Percentiles rank a stretch among this genome's conserved stretches.
Conservation (phyloP, 805 yeast genomes). For the Candida endomychidarum region DNA sequence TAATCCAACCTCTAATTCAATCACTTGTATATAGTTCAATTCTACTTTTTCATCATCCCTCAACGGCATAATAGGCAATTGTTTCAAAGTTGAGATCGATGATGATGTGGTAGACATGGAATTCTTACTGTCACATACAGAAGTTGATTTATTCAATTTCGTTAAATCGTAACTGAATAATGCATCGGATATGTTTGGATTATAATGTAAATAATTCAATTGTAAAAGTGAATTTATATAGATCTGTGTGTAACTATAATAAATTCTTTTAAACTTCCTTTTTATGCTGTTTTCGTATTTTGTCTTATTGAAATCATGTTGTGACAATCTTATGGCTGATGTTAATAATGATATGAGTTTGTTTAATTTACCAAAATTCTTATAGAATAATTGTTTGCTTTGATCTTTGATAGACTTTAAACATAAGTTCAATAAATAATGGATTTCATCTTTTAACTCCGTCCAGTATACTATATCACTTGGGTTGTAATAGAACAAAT, state of each 20-base stretch:
- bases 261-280: constrained; percentile 50
- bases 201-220: constrained; percentile 42
- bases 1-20: constrained; percentile 38
- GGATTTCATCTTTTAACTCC: constrained; percentile 48
- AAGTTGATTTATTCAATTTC: constrained; percentile 23
- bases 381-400: constrained; percentile 51
- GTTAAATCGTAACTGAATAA: constrained; percentile 32
- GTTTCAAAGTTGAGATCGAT: constrained; percentile 21
- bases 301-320: constrained; percentile 48
- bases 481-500: constrained; percentile 57
- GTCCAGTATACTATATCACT: constrained; percentile 64
- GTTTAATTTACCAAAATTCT: constrained; percentile 54
- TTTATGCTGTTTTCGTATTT: constrained; percentile 49
- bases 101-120: constrained; percentile 17
- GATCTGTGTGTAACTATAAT: constrained; percentile 58
- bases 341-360: constrained; percentile 54
- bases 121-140: constrained; percentile 10
- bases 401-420: constrained; percentile 51
- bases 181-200: constrained; percentile 14
- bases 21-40: constrained; percentile 26
- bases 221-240: constrained; percentile 66
- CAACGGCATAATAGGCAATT: constrained; percentile 13
- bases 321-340: constrained; percentile 53
- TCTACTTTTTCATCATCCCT: constrained; percentile 23
- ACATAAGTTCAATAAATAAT: constrained; percentile 47